Evolutionary conservation across 345 rosid genomes (phyloP), one percentile per base, ranked within the genome.

Genomic region (Raphanus sativus): DNA sequence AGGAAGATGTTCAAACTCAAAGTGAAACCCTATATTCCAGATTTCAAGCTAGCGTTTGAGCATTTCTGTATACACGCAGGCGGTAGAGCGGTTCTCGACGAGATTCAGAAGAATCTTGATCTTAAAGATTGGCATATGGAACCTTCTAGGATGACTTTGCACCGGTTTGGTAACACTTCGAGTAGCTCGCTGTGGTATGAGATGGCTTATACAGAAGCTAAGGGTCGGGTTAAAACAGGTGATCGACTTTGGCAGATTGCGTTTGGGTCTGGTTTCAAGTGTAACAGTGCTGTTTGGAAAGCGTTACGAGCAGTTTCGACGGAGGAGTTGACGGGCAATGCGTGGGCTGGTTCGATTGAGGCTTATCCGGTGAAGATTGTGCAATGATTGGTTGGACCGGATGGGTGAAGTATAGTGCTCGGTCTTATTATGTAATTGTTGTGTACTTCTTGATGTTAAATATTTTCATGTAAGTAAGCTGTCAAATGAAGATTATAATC

Each of bases 221-320:
- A 91, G 73, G 98, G 98, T 3, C 85, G 97, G 61, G 87, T 94
- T 28, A 73, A 75, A 8, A 16, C 77, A 0, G 93, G 97, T 6
- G 92, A 94, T 67, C 68, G 98, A 77, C 87, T 94, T 10, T 94
- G 98, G 98, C 97, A 91, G 85, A 94, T 94, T 45, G 98, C 97
- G 6, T 94, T 94, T 83, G 98, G 98, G 10, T 90, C 97, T 60
- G 97, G 98, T 70, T 94, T 94, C 67, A 94, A 94, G 82, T 94
- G 97, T 78, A 94, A 94, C 52, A 90, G 97, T 69, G 96, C 97
- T 4, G 96, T 94, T 64, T 94, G 97, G 98, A 90, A 74, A 81
- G 94, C 97, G 24, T 84, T 93, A 25, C 78, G 88, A 71, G 33
- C 73, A 25, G 78, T 84, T 62, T 82, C 89, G 0, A 36, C 62